Evolutionary conservation across 2,329 filamentous ascomycete species (phyloP).

Genomic region (Mycosphaerella sp.): DNA sequence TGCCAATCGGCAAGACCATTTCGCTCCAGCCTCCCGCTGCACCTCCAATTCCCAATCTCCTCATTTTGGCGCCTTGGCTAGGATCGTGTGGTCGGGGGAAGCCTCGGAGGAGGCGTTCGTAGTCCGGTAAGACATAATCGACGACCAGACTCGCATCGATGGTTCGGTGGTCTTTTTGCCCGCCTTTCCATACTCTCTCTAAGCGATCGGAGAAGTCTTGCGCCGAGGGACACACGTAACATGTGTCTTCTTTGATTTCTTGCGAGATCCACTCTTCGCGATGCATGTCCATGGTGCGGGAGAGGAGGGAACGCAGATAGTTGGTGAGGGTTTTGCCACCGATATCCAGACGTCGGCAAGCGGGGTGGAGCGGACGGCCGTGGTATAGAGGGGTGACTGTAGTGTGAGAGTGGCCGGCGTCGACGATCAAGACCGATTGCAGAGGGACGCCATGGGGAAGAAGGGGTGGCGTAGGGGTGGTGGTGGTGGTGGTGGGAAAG

Average conservation of each 20-base stretch:
- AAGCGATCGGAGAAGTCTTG: conserved; percentile 62
- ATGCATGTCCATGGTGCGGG: conserved; percentile 90
- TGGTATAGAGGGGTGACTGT: conserved; percentile 80
- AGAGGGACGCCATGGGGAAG: background rate
- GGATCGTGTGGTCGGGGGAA: conserved; percentile 73
- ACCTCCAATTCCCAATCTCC: conserved; percentile 43
- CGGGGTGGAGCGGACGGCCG: conserved; percentile 71
- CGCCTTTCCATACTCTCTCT: conserved; percentile 77
- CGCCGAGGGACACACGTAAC: conserved; percentile 53
- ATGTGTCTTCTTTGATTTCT: conserved; percentile 87
- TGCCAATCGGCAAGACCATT: conserved; percentile 78
- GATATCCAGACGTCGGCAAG: conserved; percentile 77
- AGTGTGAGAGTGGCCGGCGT: conserved; percentile 89
- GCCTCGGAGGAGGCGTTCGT: conserved; percentile 57
- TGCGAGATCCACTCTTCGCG: conserved; percentile 92
- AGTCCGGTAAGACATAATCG: conserved; percentile 89
- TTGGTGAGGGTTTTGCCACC: conserved; percentile 93
- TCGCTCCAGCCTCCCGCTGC: conserved; percentile 44
- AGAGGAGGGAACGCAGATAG: conserved; percentile 81
- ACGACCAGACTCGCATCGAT: conserved; percentile 58
- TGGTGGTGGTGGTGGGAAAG: conserved; percentile 31
- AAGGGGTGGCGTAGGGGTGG: conserved; percentile 23
- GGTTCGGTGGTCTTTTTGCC: conserved; percentile 51
- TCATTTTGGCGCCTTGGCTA: conserved; percentile 49
- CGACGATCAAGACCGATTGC: conserved; percentile 69